Conservation (phyloP, 2,329 filamentous ascomycete species). For the Pseudogymnoascus sp. region DNA sequence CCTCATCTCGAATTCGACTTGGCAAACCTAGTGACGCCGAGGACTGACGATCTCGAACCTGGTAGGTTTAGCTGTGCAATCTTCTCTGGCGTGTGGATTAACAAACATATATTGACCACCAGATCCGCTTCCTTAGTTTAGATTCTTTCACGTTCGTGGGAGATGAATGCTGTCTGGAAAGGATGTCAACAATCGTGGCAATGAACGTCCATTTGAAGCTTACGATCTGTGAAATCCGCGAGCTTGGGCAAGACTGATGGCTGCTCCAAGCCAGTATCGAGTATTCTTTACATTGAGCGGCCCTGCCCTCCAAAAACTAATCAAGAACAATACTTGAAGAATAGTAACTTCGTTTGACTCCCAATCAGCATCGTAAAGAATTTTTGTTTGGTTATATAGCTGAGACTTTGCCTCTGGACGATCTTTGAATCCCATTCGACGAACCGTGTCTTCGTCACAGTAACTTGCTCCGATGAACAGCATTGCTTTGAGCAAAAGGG, state of each 20-base stretch:
- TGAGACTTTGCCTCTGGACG: conserved; percentile 42
- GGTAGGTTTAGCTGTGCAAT: background rate
- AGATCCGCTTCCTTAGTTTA: conserved; percentile 12
- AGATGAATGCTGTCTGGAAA: background rate
- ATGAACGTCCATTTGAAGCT: conserved; percentile 17
- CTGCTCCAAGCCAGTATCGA: conserved; percentile 42
- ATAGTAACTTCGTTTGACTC: conserved; percentile 43
- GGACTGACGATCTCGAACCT: conserved; percentile 34
- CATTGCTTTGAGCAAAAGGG: conserved; percentile 43
- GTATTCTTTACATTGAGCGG: conserved; percentile 41
- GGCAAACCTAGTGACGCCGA: conserved; percentile 38
- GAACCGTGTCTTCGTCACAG: conserved; percentile 39
- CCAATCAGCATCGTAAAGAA: conserved; percentile 45
- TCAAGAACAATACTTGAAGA: conserved; percentile 43
- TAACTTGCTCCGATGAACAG: conserved; percentile 47
- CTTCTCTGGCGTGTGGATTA: background rate
- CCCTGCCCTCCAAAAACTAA: conserved; percentile 48
- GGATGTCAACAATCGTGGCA: background rate
- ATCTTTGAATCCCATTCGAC: conserved; percentile 38
- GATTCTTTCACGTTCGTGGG: conserved; percentile 8
- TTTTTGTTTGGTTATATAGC: conserved; percentile 42
- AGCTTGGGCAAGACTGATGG: conserved; percentile 44
- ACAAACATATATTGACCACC: background rate
- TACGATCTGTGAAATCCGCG: conserved; percentile 35
- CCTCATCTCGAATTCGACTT: conserved; percentile 40